Conservation (phyloP, 2,329 filamentous ascomycete species). For the Sarocladium strictum region DNA sequence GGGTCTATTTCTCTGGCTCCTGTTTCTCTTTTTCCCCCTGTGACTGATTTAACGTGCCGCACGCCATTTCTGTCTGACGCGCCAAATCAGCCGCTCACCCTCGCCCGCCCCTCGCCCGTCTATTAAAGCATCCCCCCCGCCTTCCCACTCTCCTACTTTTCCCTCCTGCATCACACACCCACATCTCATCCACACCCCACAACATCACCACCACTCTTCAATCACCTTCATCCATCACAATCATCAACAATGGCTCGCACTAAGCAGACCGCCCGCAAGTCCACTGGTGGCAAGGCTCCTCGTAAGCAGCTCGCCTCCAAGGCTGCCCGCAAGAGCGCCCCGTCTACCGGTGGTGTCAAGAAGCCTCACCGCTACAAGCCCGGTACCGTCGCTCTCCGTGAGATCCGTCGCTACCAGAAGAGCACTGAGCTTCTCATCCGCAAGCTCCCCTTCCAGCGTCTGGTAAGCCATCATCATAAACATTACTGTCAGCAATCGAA, state of each 20-base stretch:
- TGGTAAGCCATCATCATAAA: constrained; percentile 48
- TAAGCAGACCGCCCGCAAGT: constrained; percentile 68
- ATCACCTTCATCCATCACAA: constrained; percentile 25
- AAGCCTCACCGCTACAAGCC: constrained; percentile 90
- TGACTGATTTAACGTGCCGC: constrained; percentile 9
- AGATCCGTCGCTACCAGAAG: constrained; percentile 98
- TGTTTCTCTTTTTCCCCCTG: constrained; percentile 16
- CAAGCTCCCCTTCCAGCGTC: constrained; percentile 95
- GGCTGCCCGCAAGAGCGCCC: constrained; percentile 94
- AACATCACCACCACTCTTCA: constrained; percentile 18
- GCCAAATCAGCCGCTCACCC: constrained; percentile 31
- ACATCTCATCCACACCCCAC: constrained; percentile 23
- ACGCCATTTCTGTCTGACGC: constrained; percentile 15
- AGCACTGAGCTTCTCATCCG: constrained; percentile 92
- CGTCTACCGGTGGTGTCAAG: constrained; percentile 95
- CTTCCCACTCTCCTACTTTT: constrained; percentile 29
- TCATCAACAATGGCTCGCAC: constrained; percentile 54
- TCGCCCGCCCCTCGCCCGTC: constrained; percentile 22
- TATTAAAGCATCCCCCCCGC: constrained; percentile 42
- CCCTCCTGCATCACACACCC: constrained; percentile 35
- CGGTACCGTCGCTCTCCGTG: constrained; percentile 93
- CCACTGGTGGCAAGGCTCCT: constrained; percentile 71
- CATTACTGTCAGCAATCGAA: not conserved
- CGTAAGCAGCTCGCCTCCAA: constrained; percentile 99
- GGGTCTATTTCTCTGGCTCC: constrained; percentile 13